Evolutionary conservation across 2,329 filamentous ascomycete genomes (phyloP).

Genomic region (Aspergillus hiratsukae): DNA sequence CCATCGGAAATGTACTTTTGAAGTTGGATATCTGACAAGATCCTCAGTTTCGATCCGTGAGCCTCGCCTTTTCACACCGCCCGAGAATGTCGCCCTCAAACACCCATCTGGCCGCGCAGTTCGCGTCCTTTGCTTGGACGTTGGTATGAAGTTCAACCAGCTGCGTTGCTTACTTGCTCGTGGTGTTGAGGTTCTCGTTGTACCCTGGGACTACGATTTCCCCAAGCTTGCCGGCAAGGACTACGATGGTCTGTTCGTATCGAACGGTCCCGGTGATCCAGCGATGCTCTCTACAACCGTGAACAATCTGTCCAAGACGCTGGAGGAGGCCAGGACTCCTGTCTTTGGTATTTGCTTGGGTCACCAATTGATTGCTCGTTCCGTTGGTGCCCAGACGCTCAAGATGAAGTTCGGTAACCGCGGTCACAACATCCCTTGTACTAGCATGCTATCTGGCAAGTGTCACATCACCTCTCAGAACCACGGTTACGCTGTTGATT

Average conservation of each 20-base stretch:
- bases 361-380: conserved; percentile 86
- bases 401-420: conserved; percentile 99
- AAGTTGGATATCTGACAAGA: conserved; percentile 25
- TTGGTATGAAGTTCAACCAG: conserved; percentile 98
- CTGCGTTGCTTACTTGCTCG: conserved; percentile 85
- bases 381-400: conserved; percentile 74
- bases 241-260: conserved; percentile 96
- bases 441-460: conserved; percentile 88
- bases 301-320: conserved; percentile 69
- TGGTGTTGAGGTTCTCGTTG: conserved; percentile 89
- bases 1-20: not conserved
- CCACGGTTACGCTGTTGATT: conserved; percentile 91
- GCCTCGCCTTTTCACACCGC: conserved; percentile 80
- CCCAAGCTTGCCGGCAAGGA: conserved; percentile 68
- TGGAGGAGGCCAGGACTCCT: conserved; percentile 75
- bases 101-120: conserved; percentile 84
- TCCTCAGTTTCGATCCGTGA: conserved; percentile 76
- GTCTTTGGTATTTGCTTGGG: conserved; percentile 96
- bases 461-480: conserved; percentile 99
- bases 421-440: conserved; percentile 97
- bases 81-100: conserved; percentile 64
- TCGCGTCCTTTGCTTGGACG: conserved; percentile 87
- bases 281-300: conserved; percentile 75
- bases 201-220: conserved; percentile 95
- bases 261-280: conserved; percentile 95